Base-by-base conservation (phyloP, 2,329 filamentous ascomycete genomes). In the Penicillium janthinellum region DNA sequence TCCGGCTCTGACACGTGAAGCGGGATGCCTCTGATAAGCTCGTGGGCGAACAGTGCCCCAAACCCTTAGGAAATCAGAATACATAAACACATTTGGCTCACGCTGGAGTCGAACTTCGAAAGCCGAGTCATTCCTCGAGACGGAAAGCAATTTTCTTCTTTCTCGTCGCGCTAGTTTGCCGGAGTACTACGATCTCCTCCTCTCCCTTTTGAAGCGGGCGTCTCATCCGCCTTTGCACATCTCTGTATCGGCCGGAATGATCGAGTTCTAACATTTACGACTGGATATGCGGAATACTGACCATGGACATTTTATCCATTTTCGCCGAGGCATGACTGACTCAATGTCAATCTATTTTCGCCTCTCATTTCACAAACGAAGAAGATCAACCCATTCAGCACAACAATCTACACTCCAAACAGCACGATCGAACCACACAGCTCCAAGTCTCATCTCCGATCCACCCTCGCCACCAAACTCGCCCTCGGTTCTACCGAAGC, bases 1-100 rank as follows among this genome's bases (percentile, higher is more conserved):
- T 57, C 50, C 53, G 56, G 41, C 31, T 17, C 38, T 49, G 53
- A 60, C 64, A 63, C 52, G 62, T 66, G 65, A 61, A 64, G 57
- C 47, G 55, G 58, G 50, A 59, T 61, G 58, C 39, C 31, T 20
- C 44, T 53, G 53, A 57, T 57, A 60, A 64, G 51, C 35, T 58
- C 38, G 37, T 35, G n/a, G 17, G 4, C 53, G 37, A 25, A 41
- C 8, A 52, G 17, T 37, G 53, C 57, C 60, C 17, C 22, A 53
- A 53, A 53, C 35, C 37, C 15, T 42, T 42, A 34, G 57, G 57
- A 62, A 64, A 67, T 68, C 38, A 39, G 56, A 67, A 68, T 54
- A 65, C 61, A 66, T 66, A 66, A 63, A 34, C 47, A 47, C 25
- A 8, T 44, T 45, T 31, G 31, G 28, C 31, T 47, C 42, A 20